A percentile compares a stretch with the other conserved stretches of the same genome.
phyloP scores from a whole-genome alignment of 768 basidiomycete species.

The Lactifluus pinguis region DNA sequence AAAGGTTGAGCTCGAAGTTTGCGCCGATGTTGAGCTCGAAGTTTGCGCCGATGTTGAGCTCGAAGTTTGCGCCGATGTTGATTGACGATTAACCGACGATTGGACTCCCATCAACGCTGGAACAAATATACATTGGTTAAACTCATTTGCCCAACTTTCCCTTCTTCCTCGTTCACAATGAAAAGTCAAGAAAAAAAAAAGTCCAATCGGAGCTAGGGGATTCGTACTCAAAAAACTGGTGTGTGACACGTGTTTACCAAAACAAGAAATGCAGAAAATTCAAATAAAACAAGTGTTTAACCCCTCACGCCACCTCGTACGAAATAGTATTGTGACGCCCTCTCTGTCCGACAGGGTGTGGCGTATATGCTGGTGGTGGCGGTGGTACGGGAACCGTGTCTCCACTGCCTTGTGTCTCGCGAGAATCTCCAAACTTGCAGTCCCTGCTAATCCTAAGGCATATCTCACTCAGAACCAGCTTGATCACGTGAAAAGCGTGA shows the following conservation, averaged over 20 bases:
- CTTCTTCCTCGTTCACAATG: no score
- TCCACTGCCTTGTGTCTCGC: not conserved
- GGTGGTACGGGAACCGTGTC: conserved; percentile 6
- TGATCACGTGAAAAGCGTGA: no score
- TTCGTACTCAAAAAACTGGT: no score
- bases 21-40: no score
- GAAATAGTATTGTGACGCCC: not conserved
- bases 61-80: not conserved
- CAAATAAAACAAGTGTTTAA: not conserved
- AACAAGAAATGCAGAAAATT: no score
- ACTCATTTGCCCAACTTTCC: not conserved
- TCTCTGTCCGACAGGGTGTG: conserved; percentile 9
- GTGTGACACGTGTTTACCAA: no score
- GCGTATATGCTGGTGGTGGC: conserved; percentile 15
- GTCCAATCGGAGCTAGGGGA: not conserved
- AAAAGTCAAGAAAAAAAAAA: not conserved
- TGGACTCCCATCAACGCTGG: not conserved
- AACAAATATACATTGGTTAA: not conserved
- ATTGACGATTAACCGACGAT: not conserved
- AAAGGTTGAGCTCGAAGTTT: no score
- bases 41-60: no score
- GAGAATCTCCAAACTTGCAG: not conserved
- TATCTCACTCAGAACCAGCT: no score
- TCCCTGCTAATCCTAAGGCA: not conserved
- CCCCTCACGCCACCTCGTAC: not conserved